These are phyloP conservation scores for Kodamaea alishanica DNA, from an alignment of 1,139 yeast species.

Conservation along the genomic window DNA sequence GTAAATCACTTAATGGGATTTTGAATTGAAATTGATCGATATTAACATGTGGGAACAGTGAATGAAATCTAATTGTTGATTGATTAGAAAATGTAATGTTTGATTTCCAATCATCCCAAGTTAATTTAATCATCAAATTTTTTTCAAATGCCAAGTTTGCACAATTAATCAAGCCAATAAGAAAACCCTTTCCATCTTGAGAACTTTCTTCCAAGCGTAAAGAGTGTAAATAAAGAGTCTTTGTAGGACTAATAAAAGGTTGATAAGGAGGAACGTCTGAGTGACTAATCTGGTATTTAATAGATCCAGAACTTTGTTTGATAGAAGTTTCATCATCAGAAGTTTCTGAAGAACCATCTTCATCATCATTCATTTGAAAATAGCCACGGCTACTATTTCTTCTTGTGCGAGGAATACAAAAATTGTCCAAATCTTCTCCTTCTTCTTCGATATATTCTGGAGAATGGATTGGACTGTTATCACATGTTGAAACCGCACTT, in stretches of 20 bases:
- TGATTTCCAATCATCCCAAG: slow-evolving; percentile 39
- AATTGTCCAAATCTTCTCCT: slow-evolving; percentile 12
- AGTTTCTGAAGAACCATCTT: slow-evolving; percentile 14
- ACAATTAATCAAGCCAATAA: slow-evolving; percentile 33
- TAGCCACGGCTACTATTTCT: slow-evolving; percentile 3
- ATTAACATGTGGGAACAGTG: slow-evolving; percentile 23
- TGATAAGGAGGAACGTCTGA: slow-evolving; percentile 13
- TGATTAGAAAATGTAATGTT: slow-evolving; percentile 26
- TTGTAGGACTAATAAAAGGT: slow-evolving; percentile 6
- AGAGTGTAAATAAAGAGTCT: slow-evolving; percentile 7
- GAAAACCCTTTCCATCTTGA: slow-evolving; percentile 5
- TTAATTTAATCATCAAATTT: slow-evolving; percentile 31
- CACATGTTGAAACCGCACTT: slow-evolving; percentile 31
- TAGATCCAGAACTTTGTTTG: slow-evolving; percentile 2
- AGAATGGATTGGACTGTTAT: slow-evolving; percentile 34
- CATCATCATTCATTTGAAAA: slow-evolving; percentile 16
- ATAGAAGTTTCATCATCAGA: slow-evolving; percentile 17
- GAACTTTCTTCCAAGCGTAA: slow-evolving; percentile 5
- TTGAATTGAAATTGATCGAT: slow-evolving; percentile 40
- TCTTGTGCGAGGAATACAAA: slow-evolving; percentile 3
- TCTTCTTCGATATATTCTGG: slow-evolving; percentile 24
- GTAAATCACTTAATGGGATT: slow-evolving; percentile 29
- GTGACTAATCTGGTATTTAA: slow-evolving; percentile 11
- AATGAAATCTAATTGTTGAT: slow-evolving; percentile 20
- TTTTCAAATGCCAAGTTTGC: slow-evolving; percentile 41